A percentile compares a stretch with the other conserved stretches of the same genome.
Conservation (phyloP, 2,329 filamentous ascomycete species). For the Peltaster fructicola region DNA sequence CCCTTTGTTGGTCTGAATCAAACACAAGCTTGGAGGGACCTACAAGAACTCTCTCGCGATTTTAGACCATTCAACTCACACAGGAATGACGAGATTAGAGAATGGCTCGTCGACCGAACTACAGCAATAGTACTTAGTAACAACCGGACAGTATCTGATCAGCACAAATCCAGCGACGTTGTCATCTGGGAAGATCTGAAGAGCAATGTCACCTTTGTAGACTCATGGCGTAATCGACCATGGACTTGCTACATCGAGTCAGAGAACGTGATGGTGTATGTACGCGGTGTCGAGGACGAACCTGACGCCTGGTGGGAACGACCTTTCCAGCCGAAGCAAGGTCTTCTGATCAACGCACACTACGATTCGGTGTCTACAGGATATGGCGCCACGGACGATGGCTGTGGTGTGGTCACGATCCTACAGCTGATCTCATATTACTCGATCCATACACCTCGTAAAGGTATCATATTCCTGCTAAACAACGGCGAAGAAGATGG, state of each 20-base stretch:
- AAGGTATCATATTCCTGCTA: conserved; percentile 66
- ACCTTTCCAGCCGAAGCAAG: conserved; percentile 36
- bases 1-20: conserved; percentile 52
- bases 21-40: conserved; percentile 70
- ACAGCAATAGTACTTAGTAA: conserved; percentile 50
- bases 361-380: conserved; percentile 88
- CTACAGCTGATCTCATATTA: conserved; percentile 81
- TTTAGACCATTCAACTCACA: conserved; percentile 84
- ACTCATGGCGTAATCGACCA: conserved; percentile 10
- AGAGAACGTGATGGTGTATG: conserved; percentile 80
- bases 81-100: conserved; percentile 61
- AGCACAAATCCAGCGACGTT: conserved; percentile 1
- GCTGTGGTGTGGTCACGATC: conserved; percentile 71
- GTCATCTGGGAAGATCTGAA: conserved; percentile 3
- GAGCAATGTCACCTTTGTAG: conserved; percentile 47
- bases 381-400: conserved; percentile 86
- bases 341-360: conserved; percentile 85
- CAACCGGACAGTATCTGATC: too few relatives aligned
- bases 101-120: conserved; percentile 57
- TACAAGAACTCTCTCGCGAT: conserved; percentile 53
- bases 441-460: conserved; percentile 56
- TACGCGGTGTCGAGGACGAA: conserved; percentile 62
- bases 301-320: conserved; percentile 54
- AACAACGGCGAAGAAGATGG: conserved; percentile 97
- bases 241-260: conserved; percentile 66